Evolutionary conservation across 2,329 filamentous ascomycete species (phyloP), one percentile per base, ranked within the genome.

Genomic region (Aspergillus ochraceus): DNA sequence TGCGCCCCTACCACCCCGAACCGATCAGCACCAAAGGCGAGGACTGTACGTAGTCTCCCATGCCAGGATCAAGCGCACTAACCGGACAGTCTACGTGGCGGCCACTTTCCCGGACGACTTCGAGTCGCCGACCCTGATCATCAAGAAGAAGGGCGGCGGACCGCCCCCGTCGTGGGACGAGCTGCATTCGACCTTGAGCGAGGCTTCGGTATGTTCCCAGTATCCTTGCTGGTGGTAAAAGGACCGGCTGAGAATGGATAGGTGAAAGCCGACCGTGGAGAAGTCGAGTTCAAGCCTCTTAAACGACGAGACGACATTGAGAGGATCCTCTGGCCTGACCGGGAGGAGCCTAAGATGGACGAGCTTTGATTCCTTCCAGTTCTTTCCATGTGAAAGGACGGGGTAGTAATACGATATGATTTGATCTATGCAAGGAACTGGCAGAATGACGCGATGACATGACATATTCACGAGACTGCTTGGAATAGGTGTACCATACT

Each of bases 191-290:
- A 64, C 62, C 1, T 10, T 57, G 24, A 64, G 62, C 36, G 62
- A 64, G 57, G 50, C 52, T 12, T 36, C 52, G 49, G 61, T 63
- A 56, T 54, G 52, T 10, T 6, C 24, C 26, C 19, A 4, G 5
- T 12, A 3, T 49, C 26, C 32, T 29, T 14, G n/a, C 32, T 17
- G 19, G 17, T 11, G 17, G 24, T 26, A 17, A 9, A 12, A 19
- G 32, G 9, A 17, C 42, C 10, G 32, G 19, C 36, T 54, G 3
- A 46, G 26, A 9, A 11, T 6, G 17, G 3, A 52, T 54, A 63
- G 61, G 56, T 64, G 6, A 64, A 64, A 54, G 62, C 62, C 30
- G 62, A 64, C 36, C 62, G 62, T 8, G 62, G 62, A 19, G 62
- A 64, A 19, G 55, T 64, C 30, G 24, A 56, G 19, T 55, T 62